Percentiles rank a stretch among this genome's conserved stretches.
phyloP scores from a whole-genome alignment of 2,329 filamentous ascomycete genomes.

The Colletotrichum chlorophyti region DNA sequence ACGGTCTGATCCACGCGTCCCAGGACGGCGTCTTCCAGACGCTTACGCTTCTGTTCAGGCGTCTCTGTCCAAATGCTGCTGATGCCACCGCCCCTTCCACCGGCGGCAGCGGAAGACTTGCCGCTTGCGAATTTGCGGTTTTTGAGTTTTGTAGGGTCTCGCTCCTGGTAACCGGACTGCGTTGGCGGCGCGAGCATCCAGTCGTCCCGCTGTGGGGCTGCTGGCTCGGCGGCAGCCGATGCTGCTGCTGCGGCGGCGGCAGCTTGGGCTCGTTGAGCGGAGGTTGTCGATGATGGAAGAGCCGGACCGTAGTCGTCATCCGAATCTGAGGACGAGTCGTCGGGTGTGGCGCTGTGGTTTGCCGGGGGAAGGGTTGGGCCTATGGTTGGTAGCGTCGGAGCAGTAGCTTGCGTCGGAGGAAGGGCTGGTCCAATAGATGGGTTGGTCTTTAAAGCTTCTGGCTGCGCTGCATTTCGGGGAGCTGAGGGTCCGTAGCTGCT shows the following conservation, averaged over 20 bases:
- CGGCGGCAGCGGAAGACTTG: slow-evolving; percentile 38
- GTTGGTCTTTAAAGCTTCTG: slow-evolving; percentile 23
- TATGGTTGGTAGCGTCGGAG: slow-evolving; percentile 51
- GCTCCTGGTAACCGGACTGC: slow-evolving; percentile 62
- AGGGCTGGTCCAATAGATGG: slow-evolving; percentile 36
- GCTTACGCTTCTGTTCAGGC: slow-evolving; percentile 82
- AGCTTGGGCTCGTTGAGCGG: slow-evolving; percentile 40
- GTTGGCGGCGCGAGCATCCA: slow-evolving; percentile 81
- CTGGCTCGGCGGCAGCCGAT: slow-evolving; percentile 36
- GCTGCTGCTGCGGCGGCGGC: slow-evolving; percentile 41
- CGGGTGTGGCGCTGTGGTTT: slow-evolving; percentile 38
- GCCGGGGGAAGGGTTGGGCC: slow-evolving; percentile 53
- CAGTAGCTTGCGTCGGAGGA: slow-evolving; percentile 42
- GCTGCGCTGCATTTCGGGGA: slow-evolving; percentile 29
- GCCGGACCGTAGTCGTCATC: slow-evolving; percentile 67
- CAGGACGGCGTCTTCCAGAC: slow-evolving; percentile 82
- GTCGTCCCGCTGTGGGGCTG: slow-evolving; percentile 74
- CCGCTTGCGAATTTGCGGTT: slow-evolving; percentile 83
- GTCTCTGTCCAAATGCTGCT: slow-evolving; percentile 90
- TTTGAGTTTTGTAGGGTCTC: slow-evolving; percentile 83
- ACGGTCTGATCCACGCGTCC: slow-evolving; percentile 61
- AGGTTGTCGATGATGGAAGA: slow-evolving; percentile 52
- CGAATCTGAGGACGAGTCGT: slow-evolving; percentile 46
- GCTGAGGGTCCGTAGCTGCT: slow-evolving; percentile 38
- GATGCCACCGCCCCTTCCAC: slow-evolving; percentile 45